These are phyloP conservation scores for Zasmidium cellare DNA, from an alignment of 2,329 filamentous ascomycete species.

Conservation along the genomic window DNA sequence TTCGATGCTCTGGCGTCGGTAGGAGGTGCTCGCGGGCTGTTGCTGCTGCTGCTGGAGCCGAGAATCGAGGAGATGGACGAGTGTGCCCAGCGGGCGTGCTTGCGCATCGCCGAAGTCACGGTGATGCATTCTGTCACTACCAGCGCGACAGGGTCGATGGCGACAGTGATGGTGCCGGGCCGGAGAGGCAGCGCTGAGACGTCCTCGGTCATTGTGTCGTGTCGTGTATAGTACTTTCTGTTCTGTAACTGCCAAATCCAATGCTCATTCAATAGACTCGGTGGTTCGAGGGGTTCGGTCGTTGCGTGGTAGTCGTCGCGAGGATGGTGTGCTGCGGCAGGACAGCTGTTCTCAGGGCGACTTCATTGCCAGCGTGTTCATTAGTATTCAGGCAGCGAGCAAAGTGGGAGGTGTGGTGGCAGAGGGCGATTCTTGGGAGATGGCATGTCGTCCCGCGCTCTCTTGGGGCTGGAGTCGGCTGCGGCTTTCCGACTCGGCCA, in stretches of 20 bases:
- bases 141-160: slow-evolving; percentile 50
- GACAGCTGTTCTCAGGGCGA: not conserved
- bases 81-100: slow-evolving; percentile 92
- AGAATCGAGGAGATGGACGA: slow-evolving; percentile 95
- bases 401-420: not conserved
- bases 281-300: not conserved
- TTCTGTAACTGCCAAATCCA: not conserved
- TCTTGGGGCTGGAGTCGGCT: too few relatives aligned
- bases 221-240: not conserved
- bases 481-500: too few relatives aligned
- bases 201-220: slow-evolving; percentile 1
- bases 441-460: not conserved
- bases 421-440: not conserved
- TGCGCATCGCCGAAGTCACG: slow-evolving; percentile 96
- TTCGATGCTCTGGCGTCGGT: slow-evolving; percentile 18
- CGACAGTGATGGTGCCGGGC: slow-evolving; percentile 28
- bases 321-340: not conserved
- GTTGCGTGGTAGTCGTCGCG: not conserved
- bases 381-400: not conserved
- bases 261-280: not conserved
- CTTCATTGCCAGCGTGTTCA: not conserved
- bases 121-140: slow-evolving; percentile 99
- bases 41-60: slow-evolving; percentile 46
- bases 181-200: not conserved
- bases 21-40: slow-evolving; percentile 15